phyloP scores from a whole-genome alignment of 495 filamentous ascomycete genomes.

The Thermochaetoides thermophila region DNA sequence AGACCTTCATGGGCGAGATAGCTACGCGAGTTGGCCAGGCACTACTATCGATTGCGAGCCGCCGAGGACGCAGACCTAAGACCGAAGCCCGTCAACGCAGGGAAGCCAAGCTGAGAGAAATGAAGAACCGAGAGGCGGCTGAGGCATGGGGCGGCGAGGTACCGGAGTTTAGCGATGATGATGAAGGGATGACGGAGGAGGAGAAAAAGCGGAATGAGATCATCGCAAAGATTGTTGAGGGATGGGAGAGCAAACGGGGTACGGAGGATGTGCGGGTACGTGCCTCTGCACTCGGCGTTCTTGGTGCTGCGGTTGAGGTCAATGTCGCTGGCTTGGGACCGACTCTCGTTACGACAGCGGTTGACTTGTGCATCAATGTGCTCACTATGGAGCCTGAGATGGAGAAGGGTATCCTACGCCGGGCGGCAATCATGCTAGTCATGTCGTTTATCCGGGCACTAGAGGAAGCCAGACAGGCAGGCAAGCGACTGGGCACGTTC shows the following conservation, averaged over 20 bases:
- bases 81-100: conserved; percentile 36
- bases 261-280: conserved; percentile 67
- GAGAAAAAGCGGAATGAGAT: conserved; percentile 37
- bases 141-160: conserved; percentile 40
- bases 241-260: conserved; percentile 56
- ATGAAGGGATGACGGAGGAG: conserved; percentile 24
- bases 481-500: conserved; percentile 40
- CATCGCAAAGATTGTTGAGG: conserved; percentile 49
- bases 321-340: conserved; percentile 48
- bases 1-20: conserved; percentile 42
- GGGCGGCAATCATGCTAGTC: conserved; percentile 56
- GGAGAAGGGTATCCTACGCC: conserved; percentile 57
- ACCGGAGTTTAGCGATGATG: conserved; percentile 26
- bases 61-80: conserved; percentile 43
- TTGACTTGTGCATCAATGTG: conserved; percentile 53
- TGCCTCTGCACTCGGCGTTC: conserved; percentile 61
- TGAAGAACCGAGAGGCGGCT: conserved; percentile 34
- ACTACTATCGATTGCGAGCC: conserved; percentile 50
- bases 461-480: conserved; percentile 39
- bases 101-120: conserved; percentile 28
- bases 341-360: conserved; percentile 35
- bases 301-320: conserved; percentile 50
- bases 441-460: conserved; percentile 52
- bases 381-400: conserved; percentile 46
- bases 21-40: conserved; percentile 43